phyloP scores from a whole-genome alignment of 306 rosid genomes.

The Phaseolus lunatus region DNA sequence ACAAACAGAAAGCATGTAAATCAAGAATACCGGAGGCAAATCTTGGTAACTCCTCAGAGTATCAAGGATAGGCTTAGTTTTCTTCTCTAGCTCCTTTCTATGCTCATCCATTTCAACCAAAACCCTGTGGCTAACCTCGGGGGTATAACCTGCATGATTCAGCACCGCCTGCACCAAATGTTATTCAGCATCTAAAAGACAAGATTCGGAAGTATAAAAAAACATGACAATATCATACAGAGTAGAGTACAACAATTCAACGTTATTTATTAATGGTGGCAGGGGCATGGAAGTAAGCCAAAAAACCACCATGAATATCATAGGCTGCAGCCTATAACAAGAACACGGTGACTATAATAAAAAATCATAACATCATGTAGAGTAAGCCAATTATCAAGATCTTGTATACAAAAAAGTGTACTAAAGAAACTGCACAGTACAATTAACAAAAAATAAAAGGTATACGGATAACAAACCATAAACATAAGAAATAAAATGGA shows the following conservation, averaged over 20 bases:
- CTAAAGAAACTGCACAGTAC: neutral
- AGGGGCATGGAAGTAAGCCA: neutral
- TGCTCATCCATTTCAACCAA: constrained; percentile 90
- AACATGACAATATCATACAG: constrained; percentile 8
- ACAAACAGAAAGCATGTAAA: neutral
- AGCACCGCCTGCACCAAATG: constrained; percentile 72
- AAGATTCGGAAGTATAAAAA: constrained; percentile 6
- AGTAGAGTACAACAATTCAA: neutral
- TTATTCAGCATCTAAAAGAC: constrained; percentile 10
- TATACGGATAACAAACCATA: neutral
- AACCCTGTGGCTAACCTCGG: constrained; percentile 87
- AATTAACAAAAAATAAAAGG: neutral
- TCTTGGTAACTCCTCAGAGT: constrained; percentile 95
- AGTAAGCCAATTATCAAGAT: neutral
- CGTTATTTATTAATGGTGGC: neutral
- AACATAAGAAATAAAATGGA: neutral
- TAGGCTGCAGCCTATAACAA: neutral
- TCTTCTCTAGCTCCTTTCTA: constrained; percentile 88
- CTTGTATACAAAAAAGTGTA: neutral
- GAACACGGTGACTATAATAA: neutral
- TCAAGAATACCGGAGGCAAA: constrained; percentile 77
- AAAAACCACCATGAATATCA: neutral
- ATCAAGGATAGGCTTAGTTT: constrained; percentile 92
- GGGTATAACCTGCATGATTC: constrained; percentile 79
- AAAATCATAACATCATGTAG: neutral